Evolutionary conservation across 345 rosid genomes (phyloP), one percentile per base, ranked within the genome.

Genomic region (Zanthoxylum bungeanum): DNA sequence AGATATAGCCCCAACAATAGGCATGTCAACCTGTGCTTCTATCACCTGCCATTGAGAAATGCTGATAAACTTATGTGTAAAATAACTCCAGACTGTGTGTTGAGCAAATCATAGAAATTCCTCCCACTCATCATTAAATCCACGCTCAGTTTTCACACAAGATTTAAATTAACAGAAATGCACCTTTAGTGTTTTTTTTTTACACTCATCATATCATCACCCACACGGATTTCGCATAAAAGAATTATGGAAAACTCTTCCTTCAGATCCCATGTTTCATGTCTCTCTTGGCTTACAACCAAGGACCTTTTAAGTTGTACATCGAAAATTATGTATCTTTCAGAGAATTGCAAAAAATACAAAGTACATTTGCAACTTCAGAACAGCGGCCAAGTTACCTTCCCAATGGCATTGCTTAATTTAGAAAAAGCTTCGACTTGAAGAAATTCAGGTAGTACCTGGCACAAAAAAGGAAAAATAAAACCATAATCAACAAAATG

Each of bases 391-490:
- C 64, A 5, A 57, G 10, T 74, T 68, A 89, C 98, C 97, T 91
- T 91, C 69, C 91, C 94, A 76, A 93, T 93, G 57, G 92, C 93
- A 79, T 80, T 82, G 85, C 86, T 93, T 75, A 93, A 76, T 79
- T 89, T 93, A 56, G 87, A 79, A 76, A 93, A 93, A 64, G 98
- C 98, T 81, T 91, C 97, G 28, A 89, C 98, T 88, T 89, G 93
- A 85, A 93, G 83, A 82, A 93, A 91, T 68, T 89, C 98, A 49
- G 89, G 92, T 53, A 93, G 77, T 27, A 86, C 85, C 90, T 88
- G 83, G 64, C 59, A 21, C 3, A 52, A 50, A 37, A 53, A 19
- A 6, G 3, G 5, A 14, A 44, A 44, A 4, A 42, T 42, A 16
- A 58, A 76, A 21, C 17, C 28, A 60, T 21, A 16, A 65, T 55